Evolutionary conservation across 2,329 filamentous ascomycete species (phyloP).

Genomic region (Neoarthrinium moseri): DNA sequence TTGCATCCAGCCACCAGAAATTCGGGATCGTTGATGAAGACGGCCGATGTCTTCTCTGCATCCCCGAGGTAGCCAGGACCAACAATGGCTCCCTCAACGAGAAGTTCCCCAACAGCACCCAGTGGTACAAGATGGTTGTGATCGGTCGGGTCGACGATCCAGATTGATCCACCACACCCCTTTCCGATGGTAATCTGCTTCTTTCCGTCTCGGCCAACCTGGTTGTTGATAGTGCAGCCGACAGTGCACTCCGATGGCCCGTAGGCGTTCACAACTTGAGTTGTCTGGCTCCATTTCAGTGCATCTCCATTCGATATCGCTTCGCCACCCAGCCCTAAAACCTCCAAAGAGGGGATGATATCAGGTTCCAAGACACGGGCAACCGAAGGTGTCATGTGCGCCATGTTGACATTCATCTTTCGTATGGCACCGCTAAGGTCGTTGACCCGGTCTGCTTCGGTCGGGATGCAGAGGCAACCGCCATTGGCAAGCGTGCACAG

Average conservation of each 20-base stretch:
- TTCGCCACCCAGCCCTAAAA: slow-evolving; percentile 50
- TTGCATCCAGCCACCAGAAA: slow-evolving; percentile 46
- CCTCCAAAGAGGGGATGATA: slow-evolving; percentile 44
- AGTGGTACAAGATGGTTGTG: slow-evolving; percentile 45
- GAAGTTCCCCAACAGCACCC: slow-evolving; percentile 50
- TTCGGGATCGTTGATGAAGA: slow-evolving; percentile 54
- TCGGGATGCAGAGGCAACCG: slow-evolving; percentile 52
- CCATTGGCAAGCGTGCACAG: slow-evolving; percentile 50
- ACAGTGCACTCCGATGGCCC: slow-evolving; percentile 56
- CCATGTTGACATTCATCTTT: slow-evolving; percentile 44
- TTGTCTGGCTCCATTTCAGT: slow-evolving; percentile 42
- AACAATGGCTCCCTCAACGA: slow-evolving; percentile 59
- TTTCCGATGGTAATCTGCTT: slow-evolving; percentile 44
- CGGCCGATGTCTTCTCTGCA: slow-evolving; percentile 52
- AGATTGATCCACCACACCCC: slow-evolving; percentile 46
- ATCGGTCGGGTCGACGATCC: slow-evolving; percentile 50
- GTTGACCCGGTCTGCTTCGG: slow-evolving; percentile 52
- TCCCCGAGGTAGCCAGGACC: slow-evolving; percentile 62
- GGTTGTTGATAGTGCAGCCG: slow-evolving; percentile 47
- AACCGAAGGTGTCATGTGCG: slow-evolving; percentile 50
- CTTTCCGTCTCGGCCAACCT: slow-evolving; percentile 32
- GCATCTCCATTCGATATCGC: slow-evolving; percentile 51
- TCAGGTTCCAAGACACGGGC: slow-evolving; percentile 45
- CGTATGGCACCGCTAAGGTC: slow-evolving; percentile 45
- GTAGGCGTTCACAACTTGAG: slow-evolving; percentile 50